phyloP scores from a whole-genome alignment of 371 early-diverging fungal genomes.

The Mortierella sp. region DNA sequence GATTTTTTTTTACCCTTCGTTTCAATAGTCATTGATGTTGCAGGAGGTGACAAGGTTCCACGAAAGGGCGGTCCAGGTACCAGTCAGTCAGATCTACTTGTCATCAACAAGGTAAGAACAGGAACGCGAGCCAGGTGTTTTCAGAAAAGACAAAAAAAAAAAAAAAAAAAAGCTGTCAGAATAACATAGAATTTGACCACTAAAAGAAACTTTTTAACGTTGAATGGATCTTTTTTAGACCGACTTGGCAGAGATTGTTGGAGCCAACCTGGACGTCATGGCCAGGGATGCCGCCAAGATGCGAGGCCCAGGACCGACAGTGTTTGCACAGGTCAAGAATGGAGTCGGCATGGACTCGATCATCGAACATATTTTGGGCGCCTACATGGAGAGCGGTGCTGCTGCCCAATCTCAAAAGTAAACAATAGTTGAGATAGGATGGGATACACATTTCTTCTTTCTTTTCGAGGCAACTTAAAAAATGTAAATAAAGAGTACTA shows the following conservation, averaged over 20 bases:
- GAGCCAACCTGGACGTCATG: slow-evolving; percentile 93
- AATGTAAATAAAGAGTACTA: neutral
- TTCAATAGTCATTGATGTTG: slow-evolving; percentile 88
- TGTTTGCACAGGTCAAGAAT: slow-evolving; percentile 91
- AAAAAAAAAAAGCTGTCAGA: no score
- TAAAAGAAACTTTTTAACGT: neutral
- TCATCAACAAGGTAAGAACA: slow-evolving; percentile 82
- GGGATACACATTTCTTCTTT: neutral
- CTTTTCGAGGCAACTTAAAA: neutral
- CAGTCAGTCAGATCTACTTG: slow-evolving; percentile 91
- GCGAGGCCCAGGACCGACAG: slow-evolving; percentile 84
- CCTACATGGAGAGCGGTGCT: slow-evolving; percentile 76
- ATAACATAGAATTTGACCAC: neutral
- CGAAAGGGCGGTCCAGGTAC: slow-evolving; percentile 95
- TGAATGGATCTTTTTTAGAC: slow-evolving; percentile 58
- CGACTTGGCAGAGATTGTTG: slow-evolving; percentile 88
- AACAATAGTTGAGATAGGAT: neutral
- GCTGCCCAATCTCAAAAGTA: neutral
- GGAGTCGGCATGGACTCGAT: slow-evolving; percentile 87
- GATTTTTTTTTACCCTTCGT: neutral
- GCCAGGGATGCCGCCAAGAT: slow-evolving; percentile 90
- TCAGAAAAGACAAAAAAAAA: no score
- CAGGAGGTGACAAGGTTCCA: slow-evolving; percentile 94
- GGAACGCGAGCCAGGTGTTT: neutral
- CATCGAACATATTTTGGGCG: slow-evolving; percentile 80